phyloP scores from a whole-genome alignment of 1,139 yeast species.

The Lodderomyces jiufengensis region DNA sequence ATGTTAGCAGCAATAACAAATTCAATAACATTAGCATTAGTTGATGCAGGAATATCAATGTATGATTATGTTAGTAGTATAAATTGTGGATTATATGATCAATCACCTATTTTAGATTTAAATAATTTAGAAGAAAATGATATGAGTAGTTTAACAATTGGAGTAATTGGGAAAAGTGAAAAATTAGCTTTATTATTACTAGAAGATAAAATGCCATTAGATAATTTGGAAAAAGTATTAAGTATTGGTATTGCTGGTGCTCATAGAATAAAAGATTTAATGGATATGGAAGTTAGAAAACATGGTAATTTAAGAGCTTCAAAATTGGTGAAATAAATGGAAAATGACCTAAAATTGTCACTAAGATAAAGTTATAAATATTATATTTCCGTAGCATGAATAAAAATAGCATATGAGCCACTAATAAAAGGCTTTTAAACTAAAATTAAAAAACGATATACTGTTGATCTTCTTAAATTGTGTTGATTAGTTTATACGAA shows the following conservation, averaged over 20 bases:
- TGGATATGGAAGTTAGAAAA: constrained; percentile 80
- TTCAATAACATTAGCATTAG: constrained; percentile 84
- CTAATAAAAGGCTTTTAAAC: no score
- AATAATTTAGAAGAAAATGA: constrained; percentile 81
- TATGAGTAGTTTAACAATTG: constrained; percentile 76
- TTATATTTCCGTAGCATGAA: not conserved
- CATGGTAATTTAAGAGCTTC: constrained; percentile 54
- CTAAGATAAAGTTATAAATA: not conserved
- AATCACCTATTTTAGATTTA: constrained; percentile 74
- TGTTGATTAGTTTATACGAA: no score
- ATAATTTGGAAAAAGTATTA: constrained; percentile 68
- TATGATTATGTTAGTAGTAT: constrained; percentile 84
- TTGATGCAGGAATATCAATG: constrained; percentile 96
- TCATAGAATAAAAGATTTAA: constrained; percentile 72
- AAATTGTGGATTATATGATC: constrained; percentile 75
- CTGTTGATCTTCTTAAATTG: no score
- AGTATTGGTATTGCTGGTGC: constrained; percentile 92
- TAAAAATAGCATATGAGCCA: no score
- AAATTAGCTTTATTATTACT: constrained; percentile 70
- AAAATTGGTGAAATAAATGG: constrained; percentile 16
- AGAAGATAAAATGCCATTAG: constrained; percentile 85
- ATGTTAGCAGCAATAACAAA: constrained; percentile 75
- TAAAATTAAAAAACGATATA: no score
- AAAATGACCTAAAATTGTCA: not conserved
- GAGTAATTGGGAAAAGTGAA: constrained; percentile 78